Evolutionary conservation across 1,139 yeast genomes (phyloP), one percentile per base, ranked within the genome.

Genomic region (Yamadazyma aaseri): DNA sequence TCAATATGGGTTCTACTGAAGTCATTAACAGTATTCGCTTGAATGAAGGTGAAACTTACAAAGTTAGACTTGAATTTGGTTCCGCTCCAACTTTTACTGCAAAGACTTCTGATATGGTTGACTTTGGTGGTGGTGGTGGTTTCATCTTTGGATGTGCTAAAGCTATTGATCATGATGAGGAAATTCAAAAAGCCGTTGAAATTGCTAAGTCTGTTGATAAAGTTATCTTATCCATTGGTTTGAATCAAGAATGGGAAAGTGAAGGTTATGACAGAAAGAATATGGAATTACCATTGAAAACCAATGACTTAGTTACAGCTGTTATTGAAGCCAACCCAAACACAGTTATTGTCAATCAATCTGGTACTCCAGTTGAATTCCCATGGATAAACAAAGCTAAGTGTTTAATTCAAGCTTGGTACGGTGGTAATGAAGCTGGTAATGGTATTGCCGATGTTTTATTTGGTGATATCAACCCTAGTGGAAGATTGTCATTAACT

Each of bases 291-390:
- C 82, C 83, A 29, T 71, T 72, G 16, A 47, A 56, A 34, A 71
- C 76, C 26, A 67, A 76, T 42, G 63, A 65, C 23, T 59, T 79
- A 35, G 65, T 78, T n/a, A 51, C 49, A 16, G 73, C 65, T 11
- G 69, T 79, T 11, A 39, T 68, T 15, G 58, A 55, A 20, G 81
- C 64, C 23, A 76, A 76, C 45, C 68, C 72, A 24, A 73, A 76
- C 48, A 64, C 74, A 3, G 69, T 75, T 8, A 57, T 78, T 33
- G 81, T 78, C 17, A 70, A 75, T 52, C 82, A 78, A 53, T 66
- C 79, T 2, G 84, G 85, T 37, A 69, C 81, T n/a, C 84, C 85
- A 1, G 82, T 78, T 22, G 69, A 73, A 29, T 60, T 79, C 60
- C 79, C 81, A 22, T 77, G 83, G 81, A 45, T 65, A n/a, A 50